Conservation (phyloP, 495 filamentous ascomycete species). For the Ramalina intermedia region DNA sequence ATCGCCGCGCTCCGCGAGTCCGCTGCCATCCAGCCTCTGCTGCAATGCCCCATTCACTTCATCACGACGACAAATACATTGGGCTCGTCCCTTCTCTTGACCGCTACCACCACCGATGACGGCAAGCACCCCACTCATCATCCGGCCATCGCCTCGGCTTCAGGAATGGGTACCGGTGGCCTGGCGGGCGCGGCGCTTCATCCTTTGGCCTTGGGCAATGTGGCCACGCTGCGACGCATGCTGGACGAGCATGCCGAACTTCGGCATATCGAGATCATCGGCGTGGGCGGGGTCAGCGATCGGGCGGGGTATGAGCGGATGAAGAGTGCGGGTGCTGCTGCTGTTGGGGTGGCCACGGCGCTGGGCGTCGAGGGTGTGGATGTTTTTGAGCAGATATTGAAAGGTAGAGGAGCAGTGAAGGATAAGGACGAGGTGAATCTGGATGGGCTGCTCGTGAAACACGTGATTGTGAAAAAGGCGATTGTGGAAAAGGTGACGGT, state of each 20-base stretch:
- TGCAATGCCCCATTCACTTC: slow-evolving; percentile 36
- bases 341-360: slow-evolving; percentile 50
- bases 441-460: too few species aligned
- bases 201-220: slow-evolving; percentile 61
- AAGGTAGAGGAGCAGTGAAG: not conserved
- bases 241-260: slow-evolving; percentile 33
- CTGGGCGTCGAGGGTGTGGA: slow-evolving; percentile 42
- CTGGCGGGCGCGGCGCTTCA: slow-evolving; percentile 54
- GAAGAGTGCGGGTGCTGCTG: slow-evolving; percentile 44
- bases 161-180: slow-evolving; percentile 44
- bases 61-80: slow-evolving; percentile 61
- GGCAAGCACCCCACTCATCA: slow-evolving; percentile 1
- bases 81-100: slow-evolving; percentile 45
- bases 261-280: slow-evolving; percentile 39
- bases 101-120: not conserved
- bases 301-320: slow-evolving; percentile 43
- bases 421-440: too few species aligned
- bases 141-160: slow-evolving; percentile 25
- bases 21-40: not conserved
- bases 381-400: slow-evolving; percentile 43
- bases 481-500: too few species aligned
- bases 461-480: too few species aligned
- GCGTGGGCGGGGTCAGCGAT: slow-evolving; percentile 53
- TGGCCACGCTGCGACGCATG: slow-evolving; percentile 40
- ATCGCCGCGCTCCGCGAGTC: slow-evolving; percentile 30